phyloP scores from a whole-genome alignment of 129 eudicot species.

The Centrapalus pauciflorus region DNA sequence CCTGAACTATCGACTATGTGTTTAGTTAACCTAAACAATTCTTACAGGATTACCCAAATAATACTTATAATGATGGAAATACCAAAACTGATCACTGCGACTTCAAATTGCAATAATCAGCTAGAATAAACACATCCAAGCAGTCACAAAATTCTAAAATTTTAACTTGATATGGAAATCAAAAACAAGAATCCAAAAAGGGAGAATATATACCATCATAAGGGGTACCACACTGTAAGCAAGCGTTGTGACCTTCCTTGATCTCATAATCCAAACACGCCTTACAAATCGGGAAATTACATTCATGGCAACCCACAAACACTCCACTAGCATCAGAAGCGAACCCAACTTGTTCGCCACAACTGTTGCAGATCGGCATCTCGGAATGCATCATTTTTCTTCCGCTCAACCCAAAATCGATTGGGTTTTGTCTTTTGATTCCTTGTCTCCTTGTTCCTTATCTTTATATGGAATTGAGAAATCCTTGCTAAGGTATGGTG shows the following conservation, averaged over 20 bases:
- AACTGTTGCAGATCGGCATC: conserved; percentile 71
- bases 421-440: not conserved
- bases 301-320: conserved; percentile 89
- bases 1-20: no score
- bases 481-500: conserved; percentile 19
- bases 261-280: conserved; percentile 72
- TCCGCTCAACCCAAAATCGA: not conserved
- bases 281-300: conserved; percentile 82
- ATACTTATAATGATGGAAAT: no score
- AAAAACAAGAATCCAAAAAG: not conserved
- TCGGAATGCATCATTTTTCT: conserved; percentile 78
- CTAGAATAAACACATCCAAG: no score
- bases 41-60: not conserved
- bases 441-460: not conserved
- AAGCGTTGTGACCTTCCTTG: conserved; percentile 71
- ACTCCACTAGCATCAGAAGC: conserved; percentile 53
- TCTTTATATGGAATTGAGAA: conserved; percentile 17
- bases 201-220: conserved; percentile 44
- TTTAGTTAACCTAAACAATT: not conserved
- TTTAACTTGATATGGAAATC: not conserved
- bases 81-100: no score
- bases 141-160: not conserved
- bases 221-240: conserved; percentile 72
- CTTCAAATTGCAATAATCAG: no score
- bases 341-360: conserved; percentile 77